These are phyloP conservation scores for Chlorella sp. DNA, from an alignment of 139 green algal genomes.

Conservation along the genomic window DNA sequence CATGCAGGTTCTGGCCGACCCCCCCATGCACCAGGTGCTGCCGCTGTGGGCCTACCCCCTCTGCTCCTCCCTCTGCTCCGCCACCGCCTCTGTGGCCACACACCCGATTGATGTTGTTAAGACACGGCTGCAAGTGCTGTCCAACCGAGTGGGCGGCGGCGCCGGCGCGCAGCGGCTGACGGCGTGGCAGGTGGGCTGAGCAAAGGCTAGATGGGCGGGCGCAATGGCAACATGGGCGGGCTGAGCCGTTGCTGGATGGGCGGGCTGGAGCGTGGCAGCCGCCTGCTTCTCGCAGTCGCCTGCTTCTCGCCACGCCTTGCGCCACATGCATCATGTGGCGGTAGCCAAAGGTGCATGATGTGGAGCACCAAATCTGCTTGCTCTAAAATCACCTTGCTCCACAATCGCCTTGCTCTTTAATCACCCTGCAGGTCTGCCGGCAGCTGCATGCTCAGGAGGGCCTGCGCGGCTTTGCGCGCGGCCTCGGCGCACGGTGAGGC, in stretches of 20 bases:
- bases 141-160: background rate
- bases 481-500: conserved; percentile 43
- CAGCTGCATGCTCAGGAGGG: conserved; percentile 57
- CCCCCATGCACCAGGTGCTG: conserved; percentile 39
- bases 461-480: conserved; percentile 49
- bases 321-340: too few species aligned
- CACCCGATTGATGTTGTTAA: conserved; percentile 87
- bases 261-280: too few species aligned
- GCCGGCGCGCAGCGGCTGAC: background rate
- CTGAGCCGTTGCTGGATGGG: too few species aligned
- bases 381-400: too few species aligned
- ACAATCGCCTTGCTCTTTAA: too few species aligned
- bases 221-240: too few species aligned
- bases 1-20: background rate
- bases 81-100: conserved; percentile 64
- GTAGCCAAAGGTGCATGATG: too few species aligned
- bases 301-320: too few species aligned
- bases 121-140: conserved; percentile 79
- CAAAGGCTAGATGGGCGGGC: too few species aligned
- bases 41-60: conserved; percentile 47
- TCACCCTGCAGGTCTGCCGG: background rate
- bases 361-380: too few species aligned
- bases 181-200: conserved; percentile 17
- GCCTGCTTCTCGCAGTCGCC: too few species aligned
- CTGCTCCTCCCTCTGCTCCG: conserved; percentile 55